Percentiles rank a stretch among this genome's conserved stretches.
Conservation (phyloP, 352 stramenopile genomes). For the Pythium oligandrum region DNA sequence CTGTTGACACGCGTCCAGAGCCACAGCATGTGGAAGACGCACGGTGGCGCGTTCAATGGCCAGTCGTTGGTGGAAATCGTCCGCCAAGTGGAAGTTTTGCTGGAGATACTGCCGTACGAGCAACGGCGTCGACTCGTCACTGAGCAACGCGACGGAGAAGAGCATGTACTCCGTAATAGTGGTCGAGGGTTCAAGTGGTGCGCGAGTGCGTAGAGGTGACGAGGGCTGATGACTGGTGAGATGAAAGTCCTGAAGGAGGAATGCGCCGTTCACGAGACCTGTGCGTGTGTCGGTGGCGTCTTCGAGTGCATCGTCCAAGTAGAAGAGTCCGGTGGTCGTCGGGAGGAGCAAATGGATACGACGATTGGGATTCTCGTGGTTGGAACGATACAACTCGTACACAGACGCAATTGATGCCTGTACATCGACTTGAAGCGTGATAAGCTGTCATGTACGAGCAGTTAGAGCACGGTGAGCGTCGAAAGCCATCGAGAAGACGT, state of each 20-base stretch:
- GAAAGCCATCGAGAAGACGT: conserved; percentile 9
- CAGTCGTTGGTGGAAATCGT: conserved; percentile 14
- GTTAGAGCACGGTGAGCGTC: not conserved
- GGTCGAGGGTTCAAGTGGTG: not conserved
- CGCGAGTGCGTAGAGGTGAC: not conserved
- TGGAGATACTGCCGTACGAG: conserved; percentile 63
- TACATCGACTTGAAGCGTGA: conserved; percentile 54
- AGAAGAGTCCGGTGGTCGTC: conserved; percentile 62
- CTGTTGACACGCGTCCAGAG: conserved; percentile 47
- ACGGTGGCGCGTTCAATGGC: conserved; percentile 19
- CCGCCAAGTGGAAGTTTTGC: conserved; percentile 67
- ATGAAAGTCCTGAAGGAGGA: conserved; percentile 69
- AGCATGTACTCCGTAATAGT: conserved; percentile 48
- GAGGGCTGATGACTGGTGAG: conserved; percentile 18
- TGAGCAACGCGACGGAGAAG: conserved; percentile 62
- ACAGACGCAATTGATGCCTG: conserved; percentile 52
- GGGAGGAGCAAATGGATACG: conserved; percentile 63
- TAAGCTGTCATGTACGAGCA: conserved; percentile 25
- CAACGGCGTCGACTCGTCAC: conserved; percentile 42
- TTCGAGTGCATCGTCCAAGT: conserved; percentile 58
- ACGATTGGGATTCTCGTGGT: conserved; percentile 48
- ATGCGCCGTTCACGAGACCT: conserved; percentile 59
- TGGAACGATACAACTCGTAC: conserved; percentile 74
- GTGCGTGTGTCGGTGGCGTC: conserved; percentile 53
- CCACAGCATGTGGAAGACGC: conserved; percentile 35